Base-by-base conservation (phyloP, 192 early-diverging fungal species). In the Coemansia sp. region DNA sequence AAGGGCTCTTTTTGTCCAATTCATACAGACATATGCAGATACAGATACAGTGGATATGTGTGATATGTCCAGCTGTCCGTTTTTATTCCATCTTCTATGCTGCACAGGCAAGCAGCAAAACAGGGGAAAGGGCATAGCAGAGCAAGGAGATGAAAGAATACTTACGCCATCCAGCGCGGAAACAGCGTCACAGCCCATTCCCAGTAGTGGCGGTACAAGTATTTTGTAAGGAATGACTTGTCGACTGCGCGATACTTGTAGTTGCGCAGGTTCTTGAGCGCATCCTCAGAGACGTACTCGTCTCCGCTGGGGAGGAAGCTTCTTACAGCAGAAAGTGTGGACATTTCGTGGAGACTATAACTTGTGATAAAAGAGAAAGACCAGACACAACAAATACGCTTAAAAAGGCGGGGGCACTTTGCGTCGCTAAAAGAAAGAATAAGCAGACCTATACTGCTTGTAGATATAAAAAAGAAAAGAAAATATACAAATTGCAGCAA, bases 151-250 rank as follows among this genome's bases (percentile, higher is more conserved):
- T n/a, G 31, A 13, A 10, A 39, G 33, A 31, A 63, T 67, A 92
- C 89, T 90, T 88, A 92, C 91, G 95, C 95, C 86, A 96, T 87
- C 93, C 93, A 96, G 70, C 90, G 78, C 18, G 95, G 95, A 73
- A 96, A 94, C 49, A 94, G 72, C 12, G 88, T 89, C 30, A 94
- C 89, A 18, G 89, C 88, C 86, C 90, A 91, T 70, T 92, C 91
- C 94, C 95, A 96, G 76, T 95, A 96, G 67, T 89, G 93, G 28
- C 75, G 83, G 26, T 95, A 83, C 29, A 96, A 79, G 70, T 94
- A 93, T 58, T 90, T 87, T 33, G 92, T 87, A 26, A 93, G 72
- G 39, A 87, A 88, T 16, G 93, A 94, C 85, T 93, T 88, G 79
- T 94, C 93, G 30, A 92, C 84, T 15, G 89, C 84, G 26, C 82